A percentile compares a stretch with the other conserved stretches of the same genome.
These are phyloP conservation scores for Alternaria arborescens DNA, from an alignment of 2,329 filamentous ascomycete genomes.

Conservation along the genomic window DNA sequence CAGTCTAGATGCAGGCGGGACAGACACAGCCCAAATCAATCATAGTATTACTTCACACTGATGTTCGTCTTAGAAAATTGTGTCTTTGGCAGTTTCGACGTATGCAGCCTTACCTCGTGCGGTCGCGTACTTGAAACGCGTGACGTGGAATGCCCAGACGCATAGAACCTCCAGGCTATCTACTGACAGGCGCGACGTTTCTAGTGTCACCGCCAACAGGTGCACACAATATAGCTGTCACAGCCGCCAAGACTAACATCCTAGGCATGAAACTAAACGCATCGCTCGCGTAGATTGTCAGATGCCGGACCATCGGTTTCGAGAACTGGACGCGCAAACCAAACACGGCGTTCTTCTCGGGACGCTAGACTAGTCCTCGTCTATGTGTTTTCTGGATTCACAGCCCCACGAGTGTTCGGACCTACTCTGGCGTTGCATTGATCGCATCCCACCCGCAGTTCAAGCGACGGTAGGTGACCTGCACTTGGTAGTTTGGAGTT, in stretches of 20 bases:
- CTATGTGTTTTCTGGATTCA: not conserved
- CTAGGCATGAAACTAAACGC: constrained; percentile 3
- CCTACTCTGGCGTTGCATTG: not conserved
- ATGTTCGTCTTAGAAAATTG: not conserved
- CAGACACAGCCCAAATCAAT: not conserved
- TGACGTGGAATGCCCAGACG: not conserved
- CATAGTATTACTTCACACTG: not conserved
- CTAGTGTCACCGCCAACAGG: not conserved
- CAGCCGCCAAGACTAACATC: constrained; percentile 6
- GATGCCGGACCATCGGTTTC: not conserved
- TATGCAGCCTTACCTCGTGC: not conserved
- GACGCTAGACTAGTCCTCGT: not conserved
- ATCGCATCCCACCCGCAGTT: not conserved
- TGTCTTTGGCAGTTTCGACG: not conserved
- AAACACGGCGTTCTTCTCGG: not conserved
- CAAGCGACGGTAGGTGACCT: not conserved
- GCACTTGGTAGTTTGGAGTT: constrained; percentile 20
- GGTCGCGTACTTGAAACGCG: not conserved
- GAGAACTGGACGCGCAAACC: constrained; percentile 1
- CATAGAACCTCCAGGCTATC: not conserved
- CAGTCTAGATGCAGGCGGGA: not conserved
- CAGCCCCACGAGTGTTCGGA: not conserved
- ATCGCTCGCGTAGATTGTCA: constrained; percentile 4
- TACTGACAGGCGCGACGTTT: not conserved
- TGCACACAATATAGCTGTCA: constrained; percentile 1